Percentiles rank a stretch among this genome's conserved stretches.
Conservation (phyloP, 2,329 filamentous ascomycete genomes). For the Cladophialophora bantiana region DNA sequence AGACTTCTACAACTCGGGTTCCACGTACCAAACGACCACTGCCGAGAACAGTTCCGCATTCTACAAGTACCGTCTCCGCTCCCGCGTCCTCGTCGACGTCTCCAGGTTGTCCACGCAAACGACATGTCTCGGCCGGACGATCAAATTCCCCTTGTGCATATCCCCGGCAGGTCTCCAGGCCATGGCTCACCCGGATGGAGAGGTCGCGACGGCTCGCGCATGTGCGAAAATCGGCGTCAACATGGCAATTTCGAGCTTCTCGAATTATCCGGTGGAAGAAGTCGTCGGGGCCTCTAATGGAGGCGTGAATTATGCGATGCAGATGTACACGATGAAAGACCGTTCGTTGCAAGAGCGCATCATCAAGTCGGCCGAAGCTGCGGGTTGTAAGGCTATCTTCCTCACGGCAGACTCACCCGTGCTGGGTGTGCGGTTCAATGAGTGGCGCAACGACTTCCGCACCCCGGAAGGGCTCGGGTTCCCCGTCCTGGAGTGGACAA, state of each 20-base stretch:
- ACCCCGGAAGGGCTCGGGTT: slow-evolving; percentile 35
- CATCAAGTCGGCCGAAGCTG: slow-evolving; percentile 49
- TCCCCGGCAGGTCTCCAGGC: slow-evolving; percentile 59
- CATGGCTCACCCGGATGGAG: slow-evolving; percentile 58
- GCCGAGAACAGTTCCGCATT: slow-evolving; percentile 62
- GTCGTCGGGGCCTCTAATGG: slow-evolving; percentile 49
- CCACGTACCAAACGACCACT: slow-evolving; percentile 34
- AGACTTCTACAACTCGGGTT: slow-evolving; percentile 37
- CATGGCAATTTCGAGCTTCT: slow-evolving; percentile 55
- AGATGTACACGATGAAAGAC: slow-evolving; percentile 35
- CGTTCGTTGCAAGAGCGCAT: slow-evolving; percentile 52
- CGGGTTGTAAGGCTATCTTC: slow-evolving; percentile 59
- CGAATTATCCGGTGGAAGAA: slow-evolving; percentile 52
- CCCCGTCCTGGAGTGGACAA: slow-evolving; percentile 39
- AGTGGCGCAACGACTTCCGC: slow-evolving; percentile 61
- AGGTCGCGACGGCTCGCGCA: slow-evolving; percentile 55
- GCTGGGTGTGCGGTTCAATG: slow-evolving; percentile 58
- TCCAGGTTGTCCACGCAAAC: slow-evolving; percentile 47
- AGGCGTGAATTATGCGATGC: slow-evolving; percentile 43
- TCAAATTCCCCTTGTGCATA: slow-evolving; percentile 57
- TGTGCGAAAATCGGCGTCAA: slow-evolving; percentile 47
- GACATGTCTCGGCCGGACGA: slow-evolving; percentile 50
- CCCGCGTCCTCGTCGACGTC: slow-evolving; percentile 50
- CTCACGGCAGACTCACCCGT: slow-evolving; percentile 61
- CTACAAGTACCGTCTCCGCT: slow-evolving; percentile 52